Percentiles rank a stretch among this genome's conserved stretches.
Conservation (phyloP, 805 yeast genomes). For the Kluyveromyces starmeri region DNA sequence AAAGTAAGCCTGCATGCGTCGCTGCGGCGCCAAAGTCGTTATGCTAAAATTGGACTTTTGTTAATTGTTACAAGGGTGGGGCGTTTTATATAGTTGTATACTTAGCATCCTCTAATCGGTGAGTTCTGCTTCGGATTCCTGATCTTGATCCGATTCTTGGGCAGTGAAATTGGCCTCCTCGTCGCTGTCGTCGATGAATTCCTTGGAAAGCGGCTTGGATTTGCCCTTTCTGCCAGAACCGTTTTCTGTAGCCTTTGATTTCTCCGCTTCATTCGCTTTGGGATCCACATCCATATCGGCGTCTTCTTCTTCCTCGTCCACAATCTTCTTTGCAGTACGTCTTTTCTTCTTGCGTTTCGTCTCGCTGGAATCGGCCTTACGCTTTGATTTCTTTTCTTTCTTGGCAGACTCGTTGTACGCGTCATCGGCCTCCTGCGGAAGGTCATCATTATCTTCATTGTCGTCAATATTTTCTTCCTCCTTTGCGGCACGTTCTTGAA, state of each 20-base stretch:
- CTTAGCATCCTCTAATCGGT: too few relatives aligned
- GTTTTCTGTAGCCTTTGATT: constrained; percentile 18
- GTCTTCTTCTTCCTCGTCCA: constrained; percentile 39
- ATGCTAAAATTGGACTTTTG: too few relatives aligned
- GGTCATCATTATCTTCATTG: constrained; percentile 31
- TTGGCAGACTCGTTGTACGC: constrained; percentile 27
- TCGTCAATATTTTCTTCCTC: constrained; percentile 35
- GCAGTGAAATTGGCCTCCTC: constrained; percentile 25
- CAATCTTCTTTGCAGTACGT: constrained; percentile 34
- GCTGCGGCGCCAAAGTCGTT: too few relatives aligned
- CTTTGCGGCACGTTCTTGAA: constrained; percentile 42
- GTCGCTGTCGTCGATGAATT: constrained; percentile 37
- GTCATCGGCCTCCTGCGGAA: constrained; percentile 28
- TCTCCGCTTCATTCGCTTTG: constrained; percentile 22
- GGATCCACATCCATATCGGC: too few relatives aligned
- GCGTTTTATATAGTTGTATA: too few relatives aligned
- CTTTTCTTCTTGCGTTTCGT: constrained; percentile 28
- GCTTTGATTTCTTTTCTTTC: constrained; percentile 24
- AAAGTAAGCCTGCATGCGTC: too few relatives aligned
- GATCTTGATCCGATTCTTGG: constrained; percentile 11
- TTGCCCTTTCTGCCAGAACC: constrained; percentile 24
- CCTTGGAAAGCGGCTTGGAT: constrained; percentile 28
- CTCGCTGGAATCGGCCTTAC: constrained; percentile 13
- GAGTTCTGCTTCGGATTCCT: neutral
- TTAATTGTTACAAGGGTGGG: too few relatives aligned